Evolutionary conservation across 768 basidiomycete species (phyloP), one percentile per base, ranked within the genome.

Genomic region (Tricholoma hemisulphureum): DNA sequence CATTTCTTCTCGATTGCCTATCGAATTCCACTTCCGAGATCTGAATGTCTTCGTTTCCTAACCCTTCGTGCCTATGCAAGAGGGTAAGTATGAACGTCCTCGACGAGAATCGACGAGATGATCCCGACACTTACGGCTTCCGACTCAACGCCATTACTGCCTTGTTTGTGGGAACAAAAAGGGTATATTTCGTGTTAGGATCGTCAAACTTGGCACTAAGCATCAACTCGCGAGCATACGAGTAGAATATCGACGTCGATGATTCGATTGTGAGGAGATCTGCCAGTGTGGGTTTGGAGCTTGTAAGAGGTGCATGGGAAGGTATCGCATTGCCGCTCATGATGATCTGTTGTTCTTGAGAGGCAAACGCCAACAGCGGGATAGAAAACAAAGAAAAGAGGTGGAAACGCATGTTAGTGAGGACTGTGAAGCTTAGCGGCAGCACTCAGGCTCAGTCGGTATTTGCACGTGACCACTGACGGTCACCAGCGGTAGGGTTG

Each of bases 161-260:
- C 70, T 88, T 90, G 71, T 96, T 95, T 23, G 89, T 91, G 0
- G 93, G 93, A 4, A 87, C 92, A 41, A 96, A 79, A 9, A 95
- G 53, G 0, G 92, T 92, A 55, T 75, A 70, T 6, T 70, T 75
- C 2, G 65, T 56, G n/a, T 56, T 55, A 6, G 67, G 55, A 31
- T 78, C 73, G 16, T 70, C 66, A 51, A 93, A 80, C 9, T 77
- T 74, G 28, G 67, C 65, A 66, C 85, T 86, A n/a, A 87, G 62
- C 62, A 83, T 77, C 2, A 86, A 75, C 65, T 92, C 91, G 6
- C 91, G 80, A 4, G 89, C 88, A 68, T 93, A 93, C 0, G 88
- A 85, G 68, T 86, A 92, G 77, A 91, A 94, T 52, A 94, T 93
- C 37, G 90, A 93, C 8, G 83, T 82, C 0, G 83, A 82, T 1